Evolutionary conservation across 352 stramenopile genomes (phyloP).

Genomic region (Globisporangium mamillatum): DNA sequence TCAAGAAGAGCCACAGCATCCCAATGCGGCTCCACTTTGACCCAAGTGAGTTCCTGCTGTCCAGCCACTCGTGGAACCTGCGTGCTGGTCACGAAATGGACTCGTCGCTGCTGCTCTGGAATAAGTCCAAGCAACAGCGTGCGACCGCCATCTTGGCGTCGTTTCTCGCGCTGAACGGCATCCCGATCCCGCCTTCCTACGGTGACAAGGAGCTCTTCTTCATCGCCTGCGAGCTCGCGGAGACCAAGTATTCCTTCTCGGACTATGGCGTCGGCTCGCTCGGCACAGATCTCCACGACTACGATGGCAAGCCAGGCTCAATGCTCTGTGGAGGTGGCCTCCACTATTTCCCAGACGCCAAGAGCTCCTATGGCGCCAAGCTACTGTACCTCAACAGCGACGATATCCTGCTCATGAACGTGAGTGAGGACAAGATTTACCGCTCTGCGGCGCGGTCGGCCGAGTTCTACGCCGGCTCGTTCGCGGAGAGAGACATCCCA

Average conservation of each 20-base stretch:
- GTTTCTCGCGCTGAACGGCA: conserved; percentile 44
- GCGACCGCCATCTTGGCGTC: conserved; percentile 62
- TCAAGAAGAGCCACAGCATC: conserved; percentile 24
- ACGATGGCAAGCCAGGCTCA: conserved; percentile 26
- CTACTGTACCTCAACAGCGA: conserved; percentile 73
- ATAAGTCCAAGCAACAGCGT: conserved; percentile 58
- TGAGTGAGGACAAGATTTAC: conserved; percentile 41
- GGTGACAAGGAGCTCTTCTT: conserved; percentile 84
- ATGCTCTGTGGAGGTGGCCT: conserved; percentile 53
- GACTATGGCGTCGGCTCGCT: conserved; percentile 58
- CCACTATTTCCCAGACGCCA: conserved; percentile 52
- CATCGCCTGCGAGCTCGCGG: conserved; percentile 58
- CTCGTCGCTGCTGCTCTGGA: conserved; percentile 76
- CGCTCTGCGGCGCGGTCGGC: conserved; percentile 46
- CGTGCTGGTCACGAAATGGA: conserved; percentile 67
- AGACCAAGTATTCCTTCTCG: conserved; percentile 68
- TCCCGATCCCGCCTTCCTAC: conserved; percentile 45
- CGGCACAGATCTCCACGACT: conserved; percentile 34
- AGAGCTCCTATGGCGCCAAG: conserved; percentile 3
- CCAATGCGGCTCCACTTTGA: conserved; percentile 29
- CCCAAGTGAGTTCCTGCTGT: conserved; percentile 53
- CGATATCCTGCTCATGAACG: conserved; percentile 46
- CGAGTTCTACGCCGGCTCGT: conserved; percentile 49
- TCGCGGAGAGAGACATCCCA: conserved; percentile 31
- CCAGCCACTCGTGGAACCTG: conserved; percentile 64